A percentile compares a stretch with the other conserved stretches of the same genome.
phyloP scores from a whole-genome alignment of 345 rosid species.

The Diplotaxis tenuifolia region DNA sequence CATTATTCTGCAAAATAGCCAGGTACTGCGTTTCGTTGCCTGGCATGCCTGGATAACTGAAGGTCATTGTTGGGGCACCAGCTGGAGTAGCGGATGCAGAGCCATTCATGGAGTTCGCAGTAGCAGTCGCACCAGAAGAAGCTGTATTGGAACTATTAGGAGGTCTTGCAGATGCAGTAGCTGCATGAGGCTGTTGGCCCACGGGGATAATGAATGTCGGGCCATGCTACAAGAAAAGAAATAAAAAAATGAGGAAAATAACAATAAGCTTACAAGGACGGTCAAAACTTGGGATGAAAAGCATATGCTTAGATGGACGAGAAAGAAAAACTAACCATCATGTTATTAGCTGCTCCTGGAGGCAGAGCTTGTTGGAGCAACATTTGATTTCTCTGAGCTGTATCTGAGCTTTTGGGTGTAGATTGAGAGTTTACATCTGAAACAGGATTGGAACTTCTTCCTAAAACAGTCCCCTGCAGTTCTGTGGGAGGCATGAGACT shows the following conservation, averaged over 20 bases:
- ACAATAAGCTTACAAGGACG: neutral
- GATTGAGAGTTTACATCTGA: slow-evolving; percentile 64
- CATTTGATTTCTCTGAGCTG: slow-evolving; percentile 78
- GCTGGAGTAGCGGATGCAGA: slow-evolving; percentile 57
- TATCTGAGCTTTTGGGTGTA: slow-evolving; percentile 50
- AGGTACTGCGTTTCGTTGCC: slow-evolving; percentile 87
- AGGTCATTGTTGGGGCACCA: slow-evolving; percentile 71
- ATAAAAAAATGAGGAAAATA: neutral
- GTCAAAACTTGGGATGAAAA: neutral
- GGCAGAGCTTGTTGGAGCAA: slow-evolving; percentile 81
- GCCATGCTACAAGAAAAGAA: slow-evolving; percentile 52
- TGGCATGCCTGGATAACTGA: slow-evolving; percentile 73
- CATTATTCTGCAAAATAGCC: slow-evolving; percentile 83
- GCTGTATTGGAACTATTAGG: slow-evolving; percentile 43
- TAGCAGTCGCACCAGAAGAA: slow-evolving; percentile 43
- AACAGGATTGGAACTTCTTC: slow-evolving; percentile 47
- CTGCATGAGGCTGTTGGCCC: slow-evolving; percentile 81
- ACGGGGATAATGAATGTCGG: slow-evolving; percentile 88
- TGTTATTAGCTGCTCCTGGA: slow-evolving; percentile 69
- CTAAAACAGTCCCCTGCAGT: slow-evolving; percentile 51
- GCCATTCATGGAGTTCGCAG: slow-evolving; percentile 50
- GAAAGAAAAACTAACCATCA: slow-evolving; percentile 56
- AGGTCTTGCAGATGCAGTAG: slow-evolving; percentile 65
- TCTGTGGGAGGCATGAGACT: slow-evolving; percentile 77
- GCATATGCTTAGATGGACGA: neutral